Conservation (phyloP, 1,284 basidiomycete species). For the Grifola frondosa region DNA sequence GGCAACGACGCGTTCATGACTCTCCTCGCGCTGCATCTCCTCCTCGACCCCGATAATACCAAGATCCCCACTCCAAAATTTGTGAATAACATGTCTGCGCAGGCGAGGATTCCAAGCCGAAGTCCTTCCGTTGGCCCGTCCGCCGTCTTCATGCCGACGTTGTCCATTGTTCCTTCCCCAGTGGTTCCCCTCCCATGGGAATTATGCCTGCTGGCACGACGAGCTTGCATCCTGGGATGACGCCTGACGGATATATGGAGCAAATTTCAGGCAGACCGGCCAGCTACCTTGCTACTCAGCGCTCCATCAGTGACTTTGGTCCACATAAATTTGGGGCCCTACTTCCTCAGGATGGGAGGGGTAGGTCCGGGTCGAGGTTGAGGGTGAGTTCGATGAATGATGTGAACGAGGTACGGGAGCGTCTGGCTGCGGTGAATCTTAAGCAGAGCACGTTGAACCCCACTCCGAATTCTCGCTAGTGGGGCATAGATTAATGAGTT, state of each 20-base stretch:
- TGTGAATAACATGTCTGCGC: constrained; percentile 11
- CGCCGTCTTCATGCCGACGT: constrained; percentile 23
- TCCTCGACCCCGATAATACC: constrained; percentile 51
- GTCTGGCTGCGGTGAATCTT: constrained; percentile 12
- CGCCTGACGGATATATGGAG: constrained; percentile 13
- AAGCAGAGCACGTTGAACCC: constrained; percentile 6
- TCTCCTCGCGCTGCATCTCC: constrained; percentile 62
- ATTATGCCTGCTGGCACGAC: constrained; percentile 12
- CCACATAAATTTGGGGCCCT: constrained; percentile 8
- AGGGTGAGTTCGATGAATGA: constrained; percentile 20
- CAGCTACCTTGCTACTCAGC: constrained; percentile 17
- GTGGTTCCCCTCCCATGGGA: constrained; percentile 17
- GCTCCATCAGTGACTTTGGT: constrained; percentile 17
- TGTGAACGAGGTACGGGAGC: constrained; percentile 17
- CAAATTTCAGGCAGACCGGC: constrained; percentile 6
- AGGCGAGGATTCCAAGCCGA: constrained; percentile 20
- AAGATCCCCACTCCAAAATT: constrained; percentile 26
- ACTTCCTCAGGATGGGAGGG: constrained; percentile 1
- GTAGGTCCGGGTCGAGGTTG: constrained; percentile 10
- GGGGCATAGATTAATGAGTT: too few species aligned
- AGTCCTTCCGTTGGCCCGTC: constrained; percentile 21
- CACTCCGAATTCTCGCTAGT: constrained; percentile 13
- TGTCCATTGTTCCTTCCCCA: too few species aligned
- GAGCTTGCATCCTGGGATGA: constrained; percentile 9
- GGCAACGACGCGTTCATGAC: constrained; percentile 72